Base-by-base conservation (phyloP, 179 eudicot species). In the Silene coronaria region DNA sequence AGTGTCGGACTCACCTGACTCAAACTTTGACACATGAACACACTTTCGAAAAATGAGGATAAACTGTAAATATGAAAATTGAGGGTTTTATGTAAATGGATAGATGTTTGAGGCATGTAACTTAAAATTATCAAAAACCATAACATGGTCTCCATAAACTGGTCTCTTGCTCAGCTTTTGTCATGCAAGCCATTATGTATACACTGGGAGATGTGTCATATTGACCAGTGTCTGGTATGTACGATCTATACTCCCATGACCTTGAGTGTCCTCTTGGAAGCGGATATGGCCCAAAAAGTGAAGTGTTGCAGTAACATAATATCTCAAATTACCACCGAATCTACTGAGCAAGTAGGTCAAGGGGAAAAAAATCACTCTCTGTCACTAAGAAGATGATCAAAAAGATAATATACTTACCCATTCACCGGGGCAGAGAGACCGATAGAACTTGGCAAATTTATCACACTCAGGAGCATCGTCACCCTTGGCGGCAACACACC, bases 341-440 rank as follows among this genome's bases (percentile, higher is more conserved):
- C n/a, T 53, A 16, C 19, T 6, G 17, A n/a, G 58, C n/a, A 53
- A 53, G 58, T 53, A 53, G 48, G 48, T 42, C 11, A 42, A 21
- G 58, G 21, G 58, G 2, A 17, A 53, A 17, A 53, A n/a, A 53
- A 53, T 14, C 58, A n/a, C 21, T 51, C 8, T 27, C 27, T 38
- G 14, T 42, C 48, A 42, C 2, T 3, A 58, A 38, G 30, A 53
- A 0, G 64, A 24, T 21, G 71, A n/a, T 9, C 16, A 38, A 64
- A 72, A 38, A 64, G 2, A 11, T 0, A 19, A 68, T 75, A 66
- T 66, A 74, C 86, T 74, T 77, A 90, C 95, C 96, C 92, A 90
- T 89, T 90, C 96, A 57, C 90, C 90, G 8, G 95, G 95, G 80
- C 95, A 90, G 46, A 90, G 90, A 59, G 95, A 80, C n/a, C 95